These are phyloP conservation scores for Paragyromitra xinjiangensis DNA, from an alignment of 495 filamentous ascomycete species.

Conservation along the genomic window DNA sequence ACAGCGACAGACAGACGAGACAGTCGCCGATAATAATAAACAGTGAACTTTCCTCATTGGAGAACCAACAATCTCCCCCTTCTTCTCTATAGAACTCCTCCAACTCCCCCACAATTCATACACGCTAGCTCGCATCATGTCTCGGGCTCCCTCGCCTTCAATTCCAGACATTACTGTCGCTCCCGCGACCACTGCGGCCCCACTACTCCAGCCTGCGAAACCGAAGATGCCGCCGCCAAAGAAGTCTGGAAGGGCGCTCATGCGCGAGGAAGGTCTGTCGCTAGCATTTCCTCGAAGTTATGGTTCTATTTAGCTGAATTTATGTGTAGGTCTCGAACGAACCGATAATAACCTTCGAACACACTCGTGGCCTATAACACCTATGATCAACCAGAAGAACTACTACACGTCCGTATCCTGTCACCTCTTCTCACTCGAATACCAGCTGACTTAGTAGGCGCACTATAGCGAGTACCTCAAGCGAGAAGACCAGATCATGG, in stretches of 20 bases:
- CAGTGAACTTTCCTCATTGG: not conserved
- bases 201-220: conserved; percentile 28
- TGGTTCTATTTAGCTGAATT: conserved; percentile 7
- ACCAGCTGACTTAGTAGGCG: conserved; percentile 41
- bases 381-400: conserved; percentile 98
- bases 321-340: conserved; percentile 77
- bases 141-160: conserved; percentile 41
- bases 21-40: not conserved
- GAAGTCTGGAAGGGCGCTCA: conserved; percentile 61
- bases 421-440: conserved; percentile 20
- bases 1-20: not conserved
- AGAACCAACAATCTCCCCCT: not conserved
- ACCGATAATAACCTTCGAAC: conserved; percentile 98
- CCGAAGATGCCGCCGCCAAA: conserved; percentile 60
- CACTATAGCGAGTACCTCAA: conserved; percentile 87
- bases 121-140: conserved; percentile 4
- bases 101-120: not conserved
- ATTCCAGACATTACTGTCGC: conserved; percentile 42
- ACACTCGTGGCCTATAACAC: conserved; percentile 90
- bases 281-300: not conserved
- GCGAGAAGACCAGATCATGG: conserved; percentile 93
- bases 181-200: conserved; percentile 8
- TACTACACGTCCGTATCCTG: conserved; percentile 86
- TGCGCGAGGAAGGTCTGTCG: conserved; percentile 57
- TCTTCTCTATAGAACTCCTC: not conserved